Evolutionary conservation across 257 asterid genomes (phyloP).

Genomic region (Perilla frutescens): DNA sequence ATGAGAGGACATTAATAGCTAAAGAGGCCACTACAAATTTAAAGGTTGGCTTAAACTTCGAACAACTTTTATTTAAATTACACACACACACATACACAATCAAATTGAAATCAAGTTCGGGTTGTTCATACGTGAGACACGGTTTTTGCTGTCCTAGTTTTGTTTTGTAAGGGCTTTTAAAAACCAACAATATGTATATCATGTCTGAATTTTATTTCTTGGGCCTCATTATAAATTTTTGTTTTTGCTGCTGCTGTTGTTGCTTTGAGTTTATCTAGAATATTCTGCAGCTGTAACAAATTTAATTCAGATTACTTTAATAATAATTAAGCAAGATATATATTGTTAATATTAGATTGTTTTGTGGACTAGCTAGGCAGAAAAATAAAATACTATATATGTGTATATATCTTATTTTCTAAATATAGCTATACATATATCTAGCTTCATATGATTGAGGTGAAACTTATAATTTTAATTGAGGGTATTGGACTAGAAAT

Average conservation of each 20-base stretch:
- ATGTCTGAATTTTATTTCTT: neutral
- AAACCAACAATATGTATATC: neutral
- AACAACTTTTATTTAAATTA: slow-evolving; percentile 1
- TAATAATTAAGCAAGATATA: neutral
- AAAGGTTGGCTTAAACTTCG: slow-evolving; percentile 48
- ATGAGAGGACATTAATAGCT: slow-evolving; percentile 29
- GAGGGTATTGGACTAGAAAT: neutral
- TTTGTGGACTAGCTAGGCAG: neutral
- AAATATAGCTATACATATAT: neutral
- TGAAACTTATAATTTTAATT: neutral
- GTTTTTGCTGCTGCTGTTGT: neutral
- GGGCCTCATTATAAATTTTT: neutral
- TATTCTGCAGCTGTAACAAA: slow-evolving; percentile 12
- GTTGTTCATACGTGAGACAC: slow-evolving; percentile 21
- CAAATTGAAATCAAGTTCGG: slow-evolving; percentile 33
- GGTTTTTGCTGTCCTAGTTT: slow-evolving; percentile 36
- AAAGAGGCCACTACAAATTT: neutral
- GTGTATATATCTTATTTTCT: neutral
- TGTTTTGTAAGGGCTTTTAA: slow-evolving; percentile 14
- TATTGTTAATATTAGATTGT: neutral
- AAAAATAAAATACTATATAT: neutral
- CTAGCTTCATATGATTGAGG: neutral
- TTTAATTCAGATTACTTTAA: neutral
- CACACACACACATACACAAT: no score
- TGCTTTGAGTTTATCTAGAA: slow-evolving; percentile 21